Percentiles rank a stretch among this genome's conserved stretches.
Evolutionary conservation across 768 basidiomycete genomes (phyloP).

Genomic region (Leucogyrophana mollusca): DNA sequence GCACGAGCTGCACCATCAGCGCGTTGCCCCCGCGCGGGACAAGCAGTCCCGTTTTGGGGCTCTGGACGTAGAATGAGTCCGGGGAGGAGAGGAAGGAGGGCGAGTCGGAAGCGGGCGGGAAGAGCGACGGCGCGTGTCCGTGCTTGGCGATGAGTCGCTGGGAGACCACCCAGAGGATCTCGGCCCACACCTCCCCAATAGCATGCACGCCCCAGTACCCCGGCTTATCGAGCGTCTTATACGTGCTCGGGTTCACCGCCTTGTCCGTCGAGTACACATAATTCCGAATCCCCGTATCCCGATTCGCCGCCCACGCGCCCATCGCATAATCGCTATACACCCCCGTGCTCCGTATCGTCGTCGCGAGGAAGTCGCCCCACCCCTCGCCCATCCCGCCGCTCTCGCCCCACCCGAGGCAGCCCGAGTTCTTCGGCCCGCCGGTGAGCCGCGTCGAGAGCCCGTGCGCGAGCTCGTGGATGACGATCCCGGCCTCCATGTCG

Average conservation of each 20-base stretch:
- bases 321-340: slow-evolving; percentile 80
- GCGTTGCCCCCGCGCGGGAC: slow-evolving; percentile 94
- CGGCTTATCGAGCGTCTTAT: slow-evolving; percentile 92
- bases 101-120: slow-evolving; percentile 72
- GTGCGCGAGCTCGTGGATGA: slow-evolving; percentile 88
- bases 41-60: slow-evolving; percentile 51
- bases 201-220: slow-evolving; percentile 94
- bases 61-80: slow-evolving; percentile 27
- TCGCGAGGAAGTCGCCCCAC: slow-evolving; percentile 94
- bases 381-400: slow-evolving; percentile 98
- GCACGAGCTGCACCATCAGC: slow-evolving; percentile 75
- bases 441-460: slow-evolving; percentile 93
- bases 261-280: slow-evolving; percentile 81
- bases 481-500: slow-evolving; percentile 94
- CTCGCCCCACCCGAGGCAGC: slow-evolving; percentile 95
- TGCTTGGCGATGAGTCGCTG: slow-evolving; percentile 78
- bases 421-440: slow-evolving; percentile 90
- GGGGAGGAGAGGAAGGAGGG: slow-evolving; percentile 67
- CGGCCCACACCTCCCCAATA: slow-evolving; percentile 94
- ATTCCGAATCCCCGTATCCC: slow-evolving; percentile 75
- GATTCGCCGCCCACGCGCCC: slow-evolving; percentile 95
- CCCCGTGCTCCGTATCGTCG: slow-evolving; percentile 74
- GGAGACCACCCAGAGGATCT: slow-evolving; percentile 81
- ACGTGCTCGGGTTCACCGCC: slow-evolving; percentile 83
- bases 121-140: slow-evolving; percentile 75